A percentile compares a stretch with the other conserved stretches of the same genome.
Conservation (phyloP, 179 eudicot genomes). For the Beta corolliflora region DNA sequence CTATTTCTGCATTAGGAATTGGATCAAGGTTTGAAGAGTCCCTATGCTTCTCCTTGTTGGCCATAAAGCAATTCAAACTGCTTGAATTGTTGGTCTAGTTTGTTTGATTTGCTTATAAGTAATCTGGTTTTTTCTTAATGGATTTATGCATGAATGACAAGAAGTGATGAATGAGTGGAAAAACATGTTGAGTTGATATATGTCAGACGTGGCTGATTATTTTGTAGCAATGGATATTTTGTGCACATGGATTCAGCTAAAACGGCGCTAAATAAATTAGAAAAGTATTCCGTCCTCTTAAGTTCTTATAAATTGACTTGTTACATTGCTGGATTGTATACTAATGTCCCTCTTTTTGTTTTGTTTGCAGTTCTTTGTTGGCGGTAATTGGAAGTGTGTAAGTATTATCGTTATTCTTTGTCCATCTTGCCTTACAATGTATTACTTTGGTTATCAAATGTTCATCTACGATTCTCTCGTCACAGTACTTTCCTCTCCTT, state of each 20-base stretch:
- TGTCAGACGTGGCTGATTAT: not conserved
- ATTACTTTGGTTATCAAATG: not conserved
- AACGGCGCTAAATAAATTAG: not conserved
- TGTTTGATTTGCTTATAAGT: not conserved
- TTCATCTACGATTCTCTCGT: not conserved
- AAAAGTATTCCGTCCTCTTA: not conserved
- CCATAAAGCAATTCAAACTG: not conserved
- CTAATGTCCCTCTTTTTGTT: slow-evolving; percentile 26
- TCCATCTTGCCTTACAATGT: not conserved
- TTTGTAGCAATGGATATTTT: not conserved
- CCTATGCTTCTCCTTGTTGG: not conserved
- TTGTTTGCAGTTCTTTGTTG: slow-evolving; percentile 90
- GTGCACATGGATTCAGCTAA: not conserved
- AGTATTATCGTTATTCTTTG: slow-evolving; percentile 39
- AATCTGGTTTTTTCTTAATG: not conserved
- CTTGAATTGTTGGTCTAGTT: not conserved
- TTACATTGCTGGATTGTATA: not conserved
- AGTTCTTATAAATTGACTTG: not conserved
- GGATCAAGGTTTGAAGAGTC: not conserved
- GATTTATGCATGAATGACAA: not conserved
- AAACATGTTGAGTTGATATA: not conserved
- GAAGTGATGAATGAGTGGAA: not conserved
- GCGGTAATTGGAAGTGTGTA: slow-evolving; percentile 99
- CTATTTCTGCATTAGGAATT: not conserved
- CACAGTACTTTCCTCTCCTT: not conserved